Percentiles rank a stretch among this genome's conserved stretches.
These are phyloP conservation scores for Microcyclosporella mali DNA, from an alignment of 2,329 filamentous ascomycete genomes.

Conservation along the genomic window DNA sequence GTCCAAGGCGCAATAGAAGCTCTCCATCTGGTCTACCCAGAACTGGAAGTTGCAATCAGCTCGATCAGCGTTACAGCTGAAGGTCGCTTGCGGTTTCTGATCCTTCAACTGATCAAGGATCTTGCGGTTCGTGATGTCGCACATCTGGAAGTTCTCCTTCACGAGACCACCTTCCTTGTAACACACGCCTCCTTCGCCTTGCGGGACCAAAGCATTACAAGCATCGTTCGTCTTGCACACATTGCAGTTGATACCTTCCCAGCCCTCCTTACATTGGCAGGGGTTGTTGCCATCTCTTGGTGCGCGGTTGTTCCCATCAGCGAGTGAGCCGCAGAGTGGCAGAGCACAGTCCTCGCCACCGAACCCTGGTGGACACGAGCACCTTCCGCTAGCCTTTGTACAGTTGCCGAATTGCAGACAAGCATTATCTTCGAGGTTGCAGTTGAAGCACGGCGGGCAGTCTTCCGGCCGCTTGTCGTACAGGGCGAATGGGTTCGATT, in stretches of 20 bases:
- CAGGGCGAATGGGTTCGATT: conserved; percentile 47
- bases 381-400: conserved; percentile 86
- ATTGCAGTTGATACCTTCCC: conserved; percentile 95
- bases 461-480: conserved; percentile 67
- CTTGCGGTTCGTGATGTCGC: conserved; percentile 92
- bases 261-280: conserved; percentile 87
- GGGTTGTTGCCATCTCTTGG: conserved; percentile 59
- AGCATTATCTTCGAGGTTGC: conserved; percentile 82
- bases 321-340: conserved; percentile 84
- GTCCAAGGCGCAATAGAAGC: conserved; percentile 89
- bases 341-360: conserved; percentile 89
- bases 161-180: conserved; percentile 87
- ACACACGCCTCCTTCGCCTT: conserved; percentile 69
- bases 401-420: conserved; percentile 89
- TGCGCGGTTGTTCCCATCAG: conserved; percentile 70
- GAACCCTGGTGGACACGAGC: conserved; percentile 84
- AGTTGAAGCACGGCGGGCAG: conserved; percentile 94
- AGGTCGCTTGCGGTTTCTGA: conserved; percentile 86
- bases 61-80: conserved; percentile 72
- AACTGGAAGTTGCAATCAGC: conserved; percentile 93
- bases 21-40: conserved; percentile 90
- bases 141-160: conserved; percentile 95
- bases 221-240: conserved; percentile 79
- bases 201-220: conserved; percentile 80
- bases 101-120: conserved; percentile 81